Evolutionary conservation across 768 basidiomycete genomes (phyloP), one percentile per base, ranked within the genome.

Genomic region (Daedalea quercina): DNA sequence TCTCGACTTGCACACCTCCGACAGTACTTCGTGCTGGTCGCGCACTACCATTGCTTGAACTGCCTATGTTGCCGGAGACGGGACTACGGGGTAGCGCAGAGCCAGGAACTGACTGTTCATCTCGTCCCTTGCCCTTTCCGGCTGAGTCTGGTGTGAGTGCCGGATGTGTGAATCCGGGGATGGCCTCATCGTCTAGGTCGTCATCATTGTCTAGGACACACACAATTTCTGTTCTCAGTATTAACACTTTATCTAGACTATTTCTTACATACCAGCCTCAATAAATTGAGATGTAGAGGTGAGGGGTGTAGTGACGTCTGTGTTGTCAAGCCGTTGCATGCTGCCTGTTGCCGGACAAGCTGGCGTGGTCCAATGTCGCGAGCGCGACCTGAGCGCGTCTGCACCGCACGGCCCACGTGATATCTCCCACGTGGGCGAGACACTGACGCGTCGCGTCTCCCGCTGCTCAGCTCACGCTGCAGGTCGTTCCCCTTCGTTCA

Each of bases 1-100:
- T 90, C 70, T 98, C 94, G 2, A 93, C 84, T 60, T 80, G 82
- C 45, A 96, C 76, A 20, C 92, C 93, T n/a, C 90, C 93, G 11
- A 94, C 73, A 2, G 76, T 87, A 62, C 82, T 79, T 51, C 87
- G 76, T 28, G 78, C 66, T 13, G 81, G 57, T 25, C 72, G 72
- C 19, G 71, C 63, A 1, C 71, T 62, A 31, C 65, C 72, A 51
- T 70, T 65, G 9, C 77, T 68, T 55, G 76, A 52, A 13, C 61
- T 81, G 12, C 82, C 81, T 62, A 92, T 90, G 58, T 83, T 87
- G 26, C 90, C 90, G 0, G 87, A 85, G 15, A 90, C 62, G 1
- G 75, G 70, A 40, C 68, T 67, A 13, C 67, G 49, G 13, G 69
- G 54, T 25, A 64, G 59, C 7, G 63, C 66, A 47, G 68, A 66